A percentile compares a stretch with the other conserved stretches of the same genome.
phyloP scores from a whole-genome alignment of 176 grass and related monocot genomes.

The Triticum dicoccoides region DNA sequence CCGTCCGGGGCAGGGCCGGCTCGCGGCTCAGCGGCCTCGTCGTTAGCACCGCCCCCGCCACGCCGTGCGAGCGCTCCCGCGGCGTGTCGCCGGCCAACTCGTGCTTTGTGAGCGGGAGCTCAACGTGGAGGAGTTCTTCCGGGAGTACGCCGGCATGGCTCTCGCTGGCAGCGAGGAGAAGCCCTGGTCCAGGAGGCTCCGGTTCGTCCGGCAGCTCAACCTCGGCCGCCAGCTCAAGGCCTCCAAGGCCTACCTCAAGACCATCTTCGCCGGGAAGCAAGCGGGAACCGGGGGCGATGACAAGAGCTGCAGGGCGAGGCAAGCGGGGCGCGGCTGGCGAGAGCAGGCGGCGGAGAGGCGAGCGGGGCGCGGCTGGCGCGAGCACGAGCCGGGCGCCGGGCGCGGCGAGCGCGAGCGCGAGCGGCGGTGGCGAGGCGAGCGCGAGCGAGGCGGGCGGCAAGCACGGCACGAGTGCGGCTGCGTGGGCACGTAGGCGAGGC shows the following conservation, averaged over 20 bases:
- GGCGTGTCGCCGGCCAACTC: slow-evolving; percentile 61
- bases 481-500: no score
- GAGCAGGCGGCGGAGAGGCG: no score
- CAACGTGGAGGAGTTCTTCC: slow-evolving; percentile 77
- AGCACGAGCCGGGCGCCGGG: no score
- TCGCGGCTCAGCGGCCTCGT: neutral
- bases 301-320: neutral
- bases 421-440: no score
- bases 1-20: neutral
- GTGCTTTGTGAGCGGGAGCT: slow-evolving; percentile 79
- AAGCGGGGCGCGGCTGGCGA: no score
- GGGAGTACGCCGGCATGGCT: slow-evolving; percentile 54
- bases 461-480: no score
- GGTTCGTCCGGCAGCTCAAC: slow-evolving; percentile 53
- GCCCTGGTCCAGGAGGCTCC: slow-evolving; percentile 69
- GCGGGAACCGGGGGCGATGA: slow-evolving; percentile 26
- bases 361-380: no score
- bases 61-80: slow-evolving; percentile 72
- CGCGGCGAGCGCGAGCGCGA: no score
- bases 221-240: slow-evolving; percentile 74
- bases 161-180: slow-evolving; percentile 33
- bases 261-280: slow-evolving; percentile 55
- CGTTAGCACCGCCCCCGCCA: slow-evolving; percentile 44
- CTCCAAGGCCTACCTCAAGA: slow-evolving; percentile 69
- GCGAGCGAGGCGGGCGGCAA: no score